Conservation (phyloP, 371 early-diverging fungal species). For the Mucor racemosus region DNA sequence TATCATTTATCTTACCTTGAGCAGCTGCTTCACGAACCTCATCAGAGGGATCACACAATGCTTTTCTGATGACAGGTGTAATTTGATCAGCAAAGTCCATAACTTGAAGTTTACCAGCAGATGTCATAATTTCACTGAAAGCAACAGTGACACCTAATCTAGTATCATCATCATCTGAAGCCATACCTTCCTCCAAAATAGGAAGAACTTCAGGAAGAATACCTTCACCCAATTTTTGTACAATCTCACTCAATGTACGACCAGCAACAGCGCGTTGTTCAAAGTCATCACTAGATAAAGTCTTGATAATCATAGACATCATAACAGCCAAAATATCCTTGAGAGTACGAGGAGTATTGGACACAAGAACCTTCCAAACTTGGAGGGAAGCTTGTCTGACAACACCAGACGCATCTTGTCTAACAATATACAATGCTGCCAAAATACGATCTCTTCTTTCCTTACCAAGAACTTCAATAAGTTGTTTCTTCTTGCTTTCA, state of each 20-base stretch:
- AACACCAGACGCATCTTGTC: constrained; percentile 79
- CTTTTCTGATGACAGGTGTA: constrained; percentile 80
- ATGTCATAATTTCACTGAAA: constrained; percentile 88
- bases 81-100: constrained; percentile 84
- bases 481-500: constrained; percentile 75
- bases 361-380: constrained; percentile 95
- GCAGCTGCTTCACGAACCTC: constrained; percentile 96
- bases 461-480: constrained; percentile 84
- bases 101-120: constrained; percentile 82
- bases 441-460: constrained; percentile 89
- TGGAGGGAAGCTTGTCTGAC: constrained; percentile 89
- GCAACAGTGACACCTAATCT: constrained; percentile 95
- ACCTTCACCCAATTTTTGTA: constrained; percentile 92
- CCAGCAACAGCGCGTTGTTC: constrained; percentile 87
- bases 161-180: constrained; percentile 63
- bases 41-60: constrained; percentile 75
- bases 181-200: constrained; percentile 82
- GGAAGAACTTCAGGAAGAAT: constrained; percentile 89
- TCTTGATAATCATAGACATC: constrained; percentile 86
- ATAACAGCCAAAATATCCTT: constrained; percentile 90
- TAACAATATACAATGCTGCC: constrained; percentile 91
- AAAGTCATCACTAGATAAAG: constrained; percentile 72
- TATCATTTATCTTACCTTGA: constrained; percentile 42
- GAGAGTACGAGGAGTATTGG: constrained; percentile 95
- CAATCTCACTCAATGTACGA: constrained; percentile 92